Evolutionary conservation across 2,329 filamentous ascomycete species (phyloP), one percentile per base, ranked within the genome.

Genomic region (Sporothrix brasiliensis): DNA sequence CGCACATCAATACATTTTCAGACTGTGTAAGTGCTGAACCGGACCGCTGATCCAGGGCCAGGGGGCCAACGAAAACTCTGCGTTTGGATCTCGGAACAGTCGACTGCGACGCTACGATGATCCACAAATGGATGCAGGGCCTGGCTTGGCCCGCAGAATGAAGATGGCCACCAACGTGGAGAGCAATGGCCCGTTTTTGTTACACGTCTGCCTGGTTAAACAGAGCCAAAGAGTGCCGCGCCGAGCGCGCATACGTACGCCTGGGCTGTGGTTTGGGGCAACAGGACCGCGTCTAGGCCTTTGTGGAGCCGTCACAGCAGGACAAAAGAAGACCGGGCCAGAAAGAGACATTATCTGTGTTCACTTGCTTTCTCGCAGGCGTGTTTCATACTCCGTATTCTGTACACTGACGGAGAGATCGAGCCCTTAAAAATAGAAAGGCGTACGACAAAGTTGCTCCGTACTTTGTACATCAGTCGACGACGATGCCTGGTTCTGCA

Each of bases 191-290:
- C 58, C 58, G 58, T 63, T 27, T 63, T 13, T 47, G n/a, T 34
- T 65, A 65, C 49, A 65, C 61, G 61, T 44, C 61, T 65, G 61
- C 61, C 61, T 65, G 24, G 30, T 21, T 19, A 47, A 63, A 63
- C 58, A 39, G 58, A n/a, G n/a, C n/a, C n/a, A n/a, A n/a, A n/a
- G n/a, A 61, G 39, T 21, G 54, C 54, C 34, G 34, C 34, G 56
- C 56, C 47, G 34, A 34, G 34, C 34, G 6, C 34, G 34, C 34
- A 34, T 30, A 49, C 61, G 61, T 65, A 65, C 24, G 41, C 34
- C 13, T 63, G 21, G n/a, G 5, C 39, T 24, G 21, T 16, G n/a
- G 9, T 41, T 47, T 21, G 56, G n/a, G 58, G n/a, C 56, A 44
- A 61, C 53, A 58, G 27, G 27, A 27, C 10, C n/a, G 16, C 6